These are phyloP conservation scores for Cadophora malorum DNA, from an alignment of 2,329 filamentous ascomycete genomes.

Conservation along the genomic window DNA sequence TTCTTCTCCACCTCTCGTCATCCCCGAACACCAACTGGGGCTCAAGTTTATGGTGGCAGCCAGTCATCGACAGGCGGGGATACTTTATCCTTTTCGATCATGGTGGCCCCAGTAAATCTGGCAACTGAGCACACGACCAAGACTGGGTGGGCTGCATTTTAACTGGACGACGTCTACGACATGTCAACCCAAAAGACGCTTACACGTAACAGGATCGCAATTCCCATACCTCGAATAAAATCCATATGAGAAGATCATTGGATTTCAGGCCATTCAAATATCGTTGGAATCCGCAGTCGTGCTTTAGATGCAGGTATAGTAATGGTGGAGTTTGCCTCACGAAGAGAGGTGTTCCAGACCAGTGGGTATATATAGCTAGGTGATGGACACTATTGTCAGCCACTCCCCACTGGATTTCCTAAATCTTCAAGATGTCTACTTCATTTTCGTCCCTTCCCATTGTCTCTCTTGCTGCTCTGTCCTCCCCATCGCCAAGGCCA, in stretches of 20 bases:
- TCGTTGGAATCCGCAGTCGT: neutral
- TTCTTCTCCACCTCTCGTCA: slow-evolving; percentile 10
- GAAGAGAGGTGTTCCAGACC: neutral
- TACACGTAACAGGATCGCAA: slow-evolving; percentile 12
- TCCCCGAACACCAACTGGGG: slow-evolving; percentile 4
- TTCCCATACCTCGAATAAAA: neutral
- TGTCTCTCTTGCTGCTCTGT: slow-evolving; percentile 49
- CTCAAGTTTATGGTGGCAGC: neutral
- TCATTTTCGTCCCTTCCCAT: slow-evolving; percentile 51
- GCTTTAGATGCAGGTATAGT: neutral
- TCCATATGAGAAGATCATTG: neutral
- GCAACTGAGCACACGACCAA: slow-evolving; percentile 24
- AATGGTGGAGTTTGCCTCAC: neutral
- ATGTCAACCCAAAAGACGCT: slow-evolving; percentile 18
- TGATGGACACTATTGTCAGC: neutral
- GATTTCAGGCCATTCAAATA: neutral
- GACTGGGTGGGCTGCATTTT: neutral
- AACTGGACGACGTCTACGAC: slow-evolving; percentile 8
- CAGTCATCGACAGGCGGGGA: slow-evolving; percentile 20
- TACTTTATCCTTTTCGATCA: slow-evolving; percentile 20
- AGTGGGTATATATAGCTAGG: neutral
- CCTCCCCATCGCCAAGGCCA: slow-evolving; percentile 37
- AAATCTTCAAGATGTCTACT: slow-evolving; percentile 25
- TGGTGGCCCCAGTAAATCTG: slow-evolving; percentile 15
- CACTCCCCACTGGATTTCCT: neutral